Base-by-base conservation (phyloP, 2,329 filamentous ascomycete genomes). In the Anisogramma anomala region DNA sequence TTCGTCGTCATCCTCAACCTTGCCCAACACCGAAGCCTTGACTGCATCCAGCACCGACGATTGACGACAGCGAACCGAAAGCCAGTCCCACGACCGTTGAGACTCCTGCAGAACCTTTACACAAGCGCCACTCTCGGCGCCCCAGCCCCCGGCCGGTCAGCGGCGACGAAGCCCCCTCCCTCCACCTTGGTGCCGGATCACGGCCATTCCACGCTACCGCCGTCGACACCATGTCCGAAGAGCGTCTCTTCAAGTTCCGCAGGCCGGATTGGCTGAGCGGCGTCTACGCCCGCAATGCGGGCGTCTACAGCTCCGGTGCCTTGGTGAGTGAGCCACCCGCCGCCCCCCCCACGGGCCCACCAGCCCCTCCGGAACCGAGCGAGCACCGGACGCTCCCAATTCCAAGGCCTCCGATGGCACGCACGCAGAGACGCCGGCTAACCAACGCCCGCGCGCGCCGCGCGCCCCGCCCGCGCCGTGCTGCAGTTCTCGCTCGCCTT, bases 221-320 rank as follows among this genome's bases (percentile, higher is more conserved):
- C 17, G 9, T 33, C 45, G 43, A 39, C 51, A 58, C 25, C 36
- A 78, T 78, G 73, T 72, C 76, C 48, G 75, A 79, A 50, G 75
- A 79, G 45, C 72, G 76, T 42, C 73, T 81, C 52, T 81, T 72
- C 71, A 80, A 79, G 65, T 81, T 81, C 56, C 60, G 67, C 59
- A 71, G 64, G 66, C 77, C 77, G 41, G 74, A 78, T 56, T 82
- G 77, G 77, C 66, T 79, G 43, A 79, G 76, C 63, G 78, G 69
- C 59, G 67, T 70, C 49, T 75, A 70, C 65, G 73, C 73, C 48
- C 74, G 77, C 54, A 78, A 77, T 51, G 64, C 72, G 14, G 77
- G 77, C 43, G 70, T 82, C 50, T 82, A 81, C 59, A 57, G 61
- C 39, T 69, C 77, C 35, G 77, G 77, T 49, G 77, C 71, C 50